Base-by-base conservation (phyloP, 345 rosid species). In the Brassica napus region DNA sequence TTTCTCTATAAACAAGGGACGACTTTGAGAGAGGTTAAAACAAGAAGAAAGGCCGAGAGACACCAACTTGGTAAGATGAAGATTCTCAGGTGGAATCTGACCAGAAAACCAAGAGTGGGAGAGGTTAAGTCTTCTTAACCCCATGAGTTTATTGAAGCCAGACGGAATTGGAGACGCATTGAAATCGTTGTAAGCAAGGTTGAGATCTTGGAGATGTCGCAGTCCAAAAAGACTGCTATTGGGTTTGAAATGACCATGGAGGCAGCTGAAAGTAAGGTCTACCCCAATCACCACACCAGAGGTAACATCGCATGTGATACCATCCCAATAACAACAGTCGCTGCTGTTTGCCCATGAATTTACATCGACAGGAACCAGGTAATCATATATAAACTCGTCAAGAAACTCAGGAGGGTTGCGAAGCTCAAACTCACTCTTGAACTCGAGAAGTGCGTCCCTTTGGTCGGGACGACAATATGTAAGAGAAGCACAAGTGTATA, bases 111-210 rank as follows among this genome's bases (percentile, higher is more conserved):
- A 76, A 28, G 73, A 68, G 1, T 8, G 0, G 2, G 74, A 68
- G 5, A 76, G 34, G 35, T 76, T 18, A 5, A 74, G 68, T 57
- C 21, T 16, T 37, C 7, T 0, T 42, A 76, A 44, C 11, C 0
- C n/a, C 32, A 6, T 42, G 49, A 76, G 74, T 11, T 28, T 39
- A 12, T 14, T 1, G 18, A 68, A n/a, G 1, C 18, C 3, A 2
- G 42, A 8, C 3, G 78, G 78, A 2, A 75, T 26, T n/a, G 26
- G 28, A 9, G 69, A 76, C 12, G 0, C 0, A 1, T 0, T 30
- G 77, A 84, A 83, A 21, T 76, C 1, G 62, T 85, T 80, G 57
- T 3, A 8, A 67, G 84, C 71, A 0, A 85, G 85, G 14, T 81
- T 71, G 1, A 86, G 79, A 4, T n/a, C 10, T 12, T 37, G 83